A percentile compares a stretch with the other conserved stretches of the same genome.
Conservation (phyloP, 257 asterid species). For the Nicotiana tabacum region DNA sequence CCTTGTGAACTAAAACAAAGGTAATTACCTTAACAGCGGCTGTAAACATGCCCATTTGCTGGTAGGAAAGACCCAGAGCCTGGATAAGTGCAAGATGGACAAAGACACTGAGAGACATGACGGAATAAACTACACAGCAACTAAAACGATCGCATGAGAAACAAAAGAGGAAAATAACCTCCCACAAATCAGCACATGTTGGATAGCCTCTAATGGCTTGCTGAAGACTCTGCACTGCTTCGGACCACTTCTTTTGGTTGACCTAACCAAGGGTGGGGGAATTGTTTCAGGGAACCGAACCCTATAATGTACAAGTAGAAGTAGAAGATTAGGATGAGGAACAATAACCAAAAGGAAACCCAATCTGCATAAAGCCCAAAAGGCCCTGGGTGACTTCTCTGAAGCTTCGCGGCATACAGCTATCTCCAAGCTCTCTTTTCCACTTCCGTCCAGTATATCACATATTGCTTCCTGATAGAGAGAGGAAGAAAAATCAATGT, state of each 20-base stretch:
- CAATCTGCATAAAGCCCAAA: constrained; percentile 87
- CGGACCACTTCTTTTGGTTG: constrained; percentile 79
- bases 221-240: constrained; percentile 90
- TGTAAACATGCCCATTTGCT: constrained; percentile 92
- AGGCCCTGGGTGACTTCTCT: constrained; percentile 80
- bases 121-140: neutral
- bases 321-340: neutral
- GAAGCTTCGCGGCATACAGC: constrained; percentile 79
- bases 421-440: constrained; percentile 76
- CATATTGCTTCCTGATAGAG: constrained; percentile 65
- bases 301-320: neutral
- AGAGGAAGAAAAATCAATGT: neutral
- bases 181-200: constrained; percentile 86
- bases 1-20: neutral
- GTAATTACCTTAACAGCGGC: constrained; percentile 83
- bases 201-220: constrained; percentile 94
- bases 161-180: constrained; percentile 38
- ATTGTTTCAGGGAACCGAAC: constrained; percentile 3
- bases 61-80: constrained; percentile 93
- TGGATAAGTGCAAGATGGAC: constrained; percentile 25
- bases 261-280: constrained; percentile 30
- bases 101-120: constrained; percentile 7
- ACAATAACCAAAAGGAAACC: constrained; percentile 79
- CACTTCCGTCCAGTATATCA: constrained; percentile 61
- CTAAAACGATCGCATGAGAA: neutral